Conservation (phyloP, 23 red algal species). For the Gracilaria caudata region DNA sequence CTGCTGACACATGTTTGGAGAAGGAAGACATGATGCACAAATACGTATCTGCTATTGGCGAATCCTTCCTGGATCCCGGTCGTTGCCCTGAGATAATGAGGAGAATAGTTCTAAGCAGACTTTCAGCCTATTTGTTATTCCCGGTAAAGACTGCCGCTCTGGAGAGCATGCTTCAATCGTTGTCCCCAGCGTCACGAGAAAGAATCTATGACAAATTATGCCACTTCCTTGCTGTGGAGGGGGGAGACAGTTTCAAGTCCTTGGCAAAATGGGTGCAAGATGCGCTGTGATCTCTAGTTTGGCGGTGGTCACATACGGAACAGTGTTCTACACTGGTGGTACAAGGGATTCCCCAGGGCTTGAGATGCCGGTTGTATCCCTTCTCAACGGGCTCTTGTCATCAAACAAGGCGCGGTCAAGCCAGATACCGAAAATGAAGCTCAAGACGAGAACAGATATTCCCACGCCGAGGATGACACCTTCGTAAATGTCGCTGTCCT, state of each 20-base stretch:
- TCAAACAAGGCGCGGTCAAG: slow-evolving; percentile 37
- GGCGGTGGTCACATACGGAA: background rate
- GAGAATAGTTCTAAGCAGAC: slow-evolving; percentile 14
- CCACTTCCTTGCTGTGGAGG: background rate
- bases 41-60: slow-evolving; percentile 18
- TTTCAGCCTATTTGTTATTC: background rate
- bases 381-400: background rate
- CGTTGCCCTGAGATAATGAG: slow-evolving; percentile 12
- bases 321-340: slow-evolving; percentile 11
- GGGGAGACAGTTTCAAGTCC: background rate
- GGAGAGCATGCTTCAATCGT: slow-evolving; percentile 2
- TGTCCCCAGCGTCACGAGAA: background rate
- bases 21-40: slow-evolving; percentile 26
- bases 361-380: background rate
- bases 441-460: slow-evolving; percentile 36
- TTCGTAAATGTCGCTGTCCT: slow-evolving; percentile 43
- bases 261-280: background rate
- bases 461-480: slow-evolving; percentile 56
- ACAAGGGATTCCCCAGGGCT: background rate
- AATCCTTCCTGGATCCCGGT: background rate
- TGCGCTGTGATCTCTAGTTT: background rate
- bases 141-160: background rate
- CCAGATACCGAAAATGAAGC: slow-evolving; percentile 24
- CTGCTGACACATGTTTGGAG: background rate
- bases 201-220: background rate